Base-by-base conservation (phyloP, 306 rosid species). In the Mucuna pruriens region DNA sequence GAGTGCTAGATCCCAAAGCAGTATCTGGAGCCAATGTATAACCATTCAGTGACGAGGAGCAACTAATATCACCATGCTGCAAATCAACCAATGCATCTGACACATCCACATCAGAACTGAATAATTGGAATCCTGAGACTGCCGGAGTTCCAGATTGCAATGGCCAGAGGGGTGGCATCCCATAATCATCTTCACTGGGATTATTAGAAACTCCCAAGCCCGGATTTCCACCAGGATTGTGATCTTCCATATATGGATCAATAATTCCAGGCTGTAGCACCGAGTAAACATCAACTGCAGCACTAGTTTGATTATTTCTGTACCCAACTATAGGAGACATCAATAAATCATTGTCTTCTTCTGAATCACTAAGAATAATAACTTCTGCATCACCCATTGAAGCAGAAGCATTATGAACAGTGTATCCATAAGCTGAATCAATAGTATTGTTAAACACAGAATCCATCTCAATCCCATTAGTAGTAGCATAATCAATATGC, bases 301-400 rank as follows among this genome's bases (percentile, higher is more conserved):
- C 79, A 85, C 85, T 90, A 13, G 73, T 61, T 84, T 46, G 92
- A 78, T 84, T 87, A 69, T 86, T 89, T 36, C 61, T 79, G 77
- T 75, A 87, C 34, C 83, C 79, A 54, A 76, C 74, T 69, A 85
- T 86, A 80, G 97, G 61, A 57, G 96, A 83, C 33, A 83, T 72
- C 80, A 92, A 70, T 45, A 90, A 64, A 78, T 86, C 92, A 60
- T 87, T 85, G 26, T 93, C 99, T 9, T 94, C 99, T 9, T 94
- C 98, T 1, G 99, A 96, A 85, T 96, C 99, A 78, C 97, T 93
- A 9, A 96, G 91, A 65, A 93, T 91, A 85, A 96, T 93, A 80
- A 96, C 86, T 60, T 92, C 91, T 44, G 92, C 91, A 79, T 84
- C 86, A 51, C 85, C 91, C 15, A 49, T 68, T 0, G 87, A 91